Conservation (phyloP, 805 yeast species). For the Jamesozyma lodderae region DNA sequence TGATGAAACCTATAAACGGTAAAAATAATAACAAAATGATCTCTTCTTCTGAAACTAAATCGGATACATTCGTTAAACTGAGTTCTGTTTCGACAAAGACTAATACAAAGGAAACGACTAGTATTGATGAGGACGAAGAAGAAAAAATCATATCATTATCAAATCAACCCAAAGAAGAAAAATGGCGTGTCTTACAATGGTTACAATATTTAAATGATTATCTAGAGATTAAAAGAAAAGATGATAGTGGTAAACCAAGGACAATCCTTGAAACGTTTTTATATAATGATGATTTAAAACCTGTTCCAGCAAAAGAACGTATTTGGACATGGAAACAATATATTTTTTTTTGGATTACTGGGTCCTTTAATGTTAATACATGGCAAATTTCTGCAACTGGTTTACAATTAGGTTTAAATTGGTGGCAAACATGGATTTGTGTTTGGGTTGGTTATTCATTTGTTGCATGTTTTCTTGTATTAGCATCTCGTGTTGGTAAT, state of each 20-base stretch:
- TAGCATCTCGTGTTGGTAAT: conserved; percentile 72
- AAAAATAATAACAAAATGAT: too few species aligned
- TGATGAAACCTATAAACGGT: too few species aligned
- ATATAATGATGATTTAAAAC: conserved; percentile 70
- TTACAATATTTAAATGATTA: background rate
- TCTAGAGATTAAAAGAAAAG: conserved; percentile 1
- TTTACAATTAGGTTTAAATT: conserved; percentile 62
- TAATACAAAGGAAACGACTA: too few species aligned
- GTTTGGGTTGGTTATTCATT: conserved; percentile 79
- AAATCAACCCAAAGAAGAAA: too few species aligned
- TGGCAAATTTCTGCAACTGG: conserved; percentile 92
- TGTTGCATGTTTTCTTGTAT: conserved; percentile 59
- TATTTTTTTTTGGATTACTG: conserved; percentile 80
- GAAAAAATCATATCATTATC: too few species aligned
- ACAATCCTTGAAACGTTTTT: conserved; percentile 36
- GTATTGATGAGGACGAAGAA: too few species aligned
- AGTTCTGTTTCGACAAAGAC: too few species aligned
- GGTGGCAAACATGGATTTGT: conserved; percentile 91
- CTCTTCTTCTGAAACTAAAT: too few species aligned
- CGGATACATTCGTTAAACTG: too few species aligned
- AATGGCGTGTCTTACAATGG: too few species aligned
- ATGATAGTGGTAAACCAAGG: too few species aligned
- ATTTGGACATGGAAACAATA: conserved; percentile 80
- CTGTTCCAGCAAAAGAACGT: conserved; percentile 66
- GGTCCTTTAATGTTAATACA: conserved; percentile 82